Evolutionary conservation across 83 land plant genomes (phyloP).

Genomic region (Larix sibirica): DNA sequence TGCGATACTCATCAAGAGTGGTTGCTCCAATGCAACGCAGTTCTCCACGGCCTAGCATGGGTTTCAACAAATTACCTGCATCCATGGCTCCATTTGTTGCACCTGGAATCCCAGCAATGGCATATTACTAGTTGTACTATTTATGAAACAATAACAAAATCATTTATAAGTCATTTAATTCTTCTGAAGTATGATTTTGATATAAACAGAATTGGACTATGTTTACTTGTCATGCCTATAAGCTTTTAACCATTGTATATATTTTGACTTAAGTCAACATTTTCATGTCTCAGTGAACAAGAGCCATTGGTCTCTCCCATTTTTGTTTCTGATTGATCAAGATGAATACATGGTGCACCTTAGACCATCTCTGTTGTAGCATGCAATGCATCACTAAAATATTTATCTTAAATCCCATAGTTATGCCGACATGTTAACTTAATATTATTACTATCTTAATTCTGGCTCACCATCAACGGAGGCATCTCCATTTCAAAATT

Average conservation of each 20-base stretch:
- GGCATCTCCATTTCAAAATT: neutral
- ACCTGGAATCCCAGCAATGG: slow-evolving; percentile 48
- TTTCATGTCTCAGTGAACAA: neutral
- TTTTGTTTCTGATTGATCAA: neutral
- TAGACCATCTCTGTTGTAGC: neutral
- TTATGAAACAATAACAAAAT: neutral
- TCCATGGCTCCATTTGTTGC: slow-evolving; percentile 99
- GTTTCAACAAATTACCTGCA: slow-evolving; percentile 96
- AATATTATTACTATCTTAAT: neutral
- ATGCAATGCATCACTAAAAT: no score
- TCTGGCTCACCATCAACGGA: neutral
- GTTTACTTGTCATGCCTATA: neutral
- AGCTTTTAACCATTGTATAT: neutral
- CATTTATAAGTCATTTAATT: neutral
- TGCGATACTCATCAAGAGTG: slow-evolving; percentile 96
- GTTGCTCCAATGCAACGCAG: slow-evolving; percentile 98
- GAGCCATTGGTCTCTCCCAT: neutral
- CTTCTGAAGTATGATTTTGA: neutral
- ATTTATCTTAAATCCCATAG: neutral
- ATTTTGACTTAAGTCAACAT: neutral
- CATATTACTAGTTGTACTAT: neutral
- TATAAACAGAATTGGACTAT: neutral
- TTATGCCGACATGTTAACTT: neutral
- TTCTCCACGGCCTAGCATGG: slow-evolving; percentile 98
- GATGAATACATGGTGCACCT: neutral